Evolutionary conservation across 192 early-diverging fungal species (phyloP).

Genomic region (Rhizoclosmatium sp.): DNA sequence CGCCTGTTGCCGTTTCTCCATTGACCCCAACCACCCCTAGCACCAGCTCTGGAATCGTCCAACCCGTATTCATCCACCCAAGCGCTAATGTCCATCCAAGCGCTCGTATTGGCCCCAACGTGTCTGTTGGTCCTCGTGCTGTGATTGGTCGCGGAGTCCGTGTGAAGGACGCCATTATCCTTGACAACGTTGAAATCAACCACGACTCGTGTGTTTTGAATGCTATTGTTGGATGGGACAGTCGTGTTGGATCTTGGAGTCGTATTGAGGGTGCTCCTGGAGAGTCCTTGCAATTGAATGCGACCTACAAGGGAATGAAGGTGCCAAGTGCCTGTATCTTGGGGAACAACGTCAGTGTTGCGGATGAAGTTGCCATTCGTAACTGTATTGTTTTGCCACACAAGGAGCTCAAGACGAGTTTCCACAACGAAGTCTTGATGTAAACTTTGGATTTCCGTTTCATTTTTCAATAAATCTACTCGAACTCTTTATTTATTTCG

Average conservation of each 20-base stretch:
- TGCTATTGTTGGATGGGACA: conserved; percentile 93
- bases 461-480: no score
- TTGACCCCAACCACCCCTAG: neutral
- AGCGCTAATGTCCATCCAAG: conserved; percentile 91
- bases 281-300: conserved; percentile 66
- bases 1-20: neutral
- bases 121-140: conserved; percentile 90
- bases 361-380: conserved; percentile 92
- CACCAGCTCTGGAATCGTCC: conserved; percentile 74
- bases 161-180: conserved; percentile 90
- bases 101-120: conserved; percentile 96
- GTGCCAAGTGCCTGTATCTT: conserved; percentile 91
- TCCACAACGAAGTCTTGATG: conserved; percentile 96
- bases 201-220: conserved; percentile 87
- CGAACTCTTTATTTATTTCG: neutral
- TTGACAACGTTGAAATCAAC: conserved; percentile 92
- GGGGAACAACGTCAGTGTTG: conserved; percentile 89
- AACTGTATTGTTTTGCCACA: conserved; percentile 98
- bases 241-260: conserved; percentile 91
- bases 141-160: conserved; percentile 90
- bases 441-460: conserved; percentile 46
- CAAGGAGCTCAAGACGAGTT: conserved; percentile 91
- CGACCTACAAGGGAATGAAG: conserved; percentile 89
- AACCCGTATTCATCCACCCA: conserved; percentile 94
- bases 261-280: conserved; percentile 91